Conservation (phyloP, 352 stramenopile genomes). For the Phytophthora chlamydospora region DNA sequence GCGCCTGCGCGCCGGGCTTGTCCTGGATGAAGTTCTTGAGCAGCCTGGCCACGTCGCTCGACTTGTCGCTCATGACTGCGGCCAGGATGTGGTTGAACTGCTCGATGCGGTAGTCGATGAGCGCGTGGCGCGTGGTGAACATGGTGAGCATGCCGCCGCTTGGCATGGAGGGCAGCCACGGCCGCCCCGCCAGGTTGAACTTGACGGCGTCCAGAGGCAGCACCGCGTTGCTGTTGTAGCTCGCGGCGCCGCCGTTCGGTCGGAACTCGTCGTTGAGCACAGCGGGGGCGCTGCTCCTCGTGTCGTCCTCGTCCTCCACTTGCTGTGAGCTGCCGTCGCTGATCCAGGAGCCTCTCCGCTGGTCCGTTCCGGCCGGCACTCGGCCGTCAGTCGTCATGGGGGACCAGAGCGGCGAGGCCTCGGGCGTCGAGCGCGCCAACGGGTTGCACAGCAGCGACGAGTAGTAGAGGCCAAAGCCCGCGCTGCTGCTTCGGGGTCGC, state of each 20-base stretch:
- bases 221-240: constrained; percentile 48
- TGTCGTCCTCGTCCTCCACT: constrained; percentile 34
- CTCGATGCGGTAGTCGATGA: constrained; percentile 69
- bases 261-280: constrained; percentile 15
- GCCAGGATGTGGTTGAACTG: constrained; percentile 77
- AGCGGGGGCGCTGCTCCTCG: constrained; percentile 29
- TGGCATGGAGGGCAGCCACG: constrained; percentile 61
- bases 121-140: constrained; percentile 61
- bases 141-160: constrained; percentile 61
- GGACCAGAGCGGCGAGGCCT: constrained; percentile 61
- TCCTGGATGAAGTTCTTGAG: constrained; percentile 85
- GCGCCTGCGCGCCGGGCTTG: constrained; percentile 59
- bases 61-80: constrained; percentile 71
- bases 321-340: constrained; percentile 33
- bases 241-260: constrained; percentile 29
- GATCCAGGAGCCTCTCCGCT: constrained; percentile 31
- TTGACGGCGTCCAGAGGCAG: constrained; percentile 61
- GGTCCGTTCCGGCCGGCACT: constrained; percentile 14
- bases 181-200: constrained; percentile 54
- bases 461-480: constrained; percentile 42
- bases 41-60: constrained; percentile 56
- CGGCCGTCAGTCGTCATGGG: constrained; percentile 41
- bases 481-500: constrained; percentile 28
- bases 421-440: constrained; percentile 31
- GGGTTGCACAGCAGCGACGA: constrained; percentile 65